Evolutionary conservation across 352 stramenopile species (phyloP), one percentile per base, ranked within the genome.

Genomic region (Phytophthora ohioensis): DNA sequence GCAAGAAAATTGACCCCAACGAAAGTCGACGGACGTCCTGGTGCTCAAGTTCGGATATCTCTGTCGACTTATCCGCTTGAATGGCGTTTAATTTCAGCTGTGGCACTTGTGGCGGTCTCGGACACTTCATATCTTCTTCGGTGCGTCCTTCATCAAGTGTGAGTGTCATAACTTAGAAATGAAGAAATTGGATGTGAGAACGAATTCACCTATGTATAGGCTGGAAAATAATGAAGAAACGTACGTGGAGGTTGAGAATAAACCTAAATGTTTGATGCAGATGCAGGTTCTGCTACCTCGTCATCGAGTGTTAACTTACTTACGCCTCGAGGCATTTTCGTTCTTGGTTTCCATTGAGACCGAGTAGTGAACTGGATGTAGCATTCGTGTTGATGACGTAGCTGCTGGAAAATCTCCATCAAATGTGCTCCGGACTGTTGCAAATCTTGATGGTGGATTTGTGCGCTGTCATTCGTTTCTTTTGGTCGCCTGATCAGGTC

Each of bases 321-420:
- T 27, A 52, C 63, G 0, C 15, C n/a, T 3, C 46, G 56, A 38
- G 42, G n/a, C 3, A 64, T 45, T 43, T 65, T 70, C 21, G 5
- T 6, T 21, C 67, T 69, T 2, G 52, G 11, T 30, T 77, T 77
- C 80, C 79, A 91, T 35, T 82, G 58, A 17, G 82, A 89, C 6
- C 82, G 80, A 42, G 83, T 71, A 9, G 48, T 72, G 41, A 64
- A 78, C 27, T 80, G 67, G 2, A 73, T 71, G 31, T 84, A 92
- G 57, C 84, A 91, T 67, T 87, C 79, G 32, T 92, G 82, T 17
- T 61, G 79, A 63, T 91, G 84, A 5, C 34, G 71, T 15, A 92
- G 69, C 9, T 72, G 71, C 36, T 73, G 59, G 17, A 87, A 90
- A 5, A 10, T 13, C 10, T 67, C 27, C 8, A 49, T 35, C 3